A percentile compares a stretch with the other conserved stretches of the same genome.
Evolutionary conservation across 805 yeast genomes (phyloP).

Genomic region (Candida nonsorbophila): DNA sequence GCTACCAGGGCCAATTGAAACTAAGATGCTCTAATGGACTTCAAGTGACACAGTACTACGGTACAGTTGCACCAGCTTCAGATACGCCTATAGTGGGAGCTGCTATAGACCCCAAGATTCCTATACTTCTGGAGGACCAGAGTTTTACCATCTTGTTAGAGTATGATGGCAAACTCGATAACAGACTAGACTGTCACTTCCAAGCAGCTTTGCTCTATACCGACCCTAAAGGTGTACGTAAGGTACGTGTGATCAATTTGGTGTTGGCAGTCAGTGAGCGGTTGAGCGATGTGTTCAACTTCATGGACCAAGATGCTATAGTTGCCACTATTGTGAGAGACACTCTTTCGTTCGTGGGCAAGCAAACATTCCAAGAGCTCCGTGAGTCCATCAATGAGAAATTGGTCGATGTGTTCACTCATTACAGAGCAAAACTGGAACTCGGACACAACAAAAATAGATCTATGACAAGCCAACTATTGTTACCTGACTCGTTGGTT

Average conservation of each 20-base stretch:
- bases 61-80: constrained; percentile 31
- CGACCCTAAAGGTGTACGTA: constrained; percentile 65
- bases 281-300: constrained; percentile 66
- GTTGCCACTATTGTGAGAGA: constrained; percentile 36
- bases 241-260: constrained; percentile 81
- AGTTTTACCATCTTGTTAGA: constrained; percentile 65
- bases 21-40: constrained; percentile 85
- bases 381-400: constrained; percentile 35
- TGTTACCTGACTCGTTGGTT: constrained; percentile 76
- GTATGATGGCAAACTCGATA: constrained; percentile 70
- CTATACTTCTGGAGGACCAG: constrained; percentile 58
- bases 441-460: constrained; percentile 29
- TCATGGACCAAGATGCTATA: constrained; percentile 60
- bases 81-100: constrained; percentile 18
- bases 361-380: constrained; percentile 31
- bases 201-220: constrained; percentile 90
- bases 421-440: constrained; percentile 48
- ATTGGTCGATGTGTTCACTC: constrained; percentile 40
- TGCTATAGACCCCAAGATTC: constrained; percentile 63
- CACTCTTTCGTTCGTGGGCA: constrained; percentile 34
- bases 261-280: constrained; percentile 79
- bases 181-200: constrained; percentile 76
- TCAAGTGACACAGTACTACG: constrained; percentile 73
- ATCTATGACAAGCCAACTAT: constrained; percentile 49
- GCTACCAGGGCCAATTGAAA: constrained; percentile 78